A percentile compares a stretch with the other conserved stretches of the same genome.
Conservation (phyloP, 1,139 yeast species). For the Candida anutae region DNA sequence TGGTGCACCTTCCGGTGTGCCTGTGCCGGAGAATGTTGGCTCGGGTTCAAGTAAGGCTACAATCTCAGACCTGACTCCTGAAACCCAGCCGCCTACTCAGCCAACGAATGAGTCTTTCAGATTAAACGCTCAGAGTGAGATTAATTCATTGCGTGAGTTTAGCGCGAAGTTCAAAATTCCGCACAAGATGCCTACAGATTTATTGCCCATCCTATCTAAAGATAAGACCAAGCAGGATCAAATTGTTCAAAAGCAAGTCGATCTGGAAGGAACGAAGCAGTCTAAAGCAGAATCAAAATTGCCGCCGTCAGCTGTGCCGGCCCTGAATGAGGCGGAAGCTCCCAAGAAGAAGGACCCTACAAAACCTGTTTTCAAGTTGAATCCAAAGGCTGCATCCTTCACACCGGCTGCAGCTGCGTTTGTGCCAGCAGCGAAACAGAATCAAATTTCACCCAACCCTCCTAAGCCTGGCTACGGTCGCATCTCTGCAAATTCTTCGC, state of each 20-base stretch:
- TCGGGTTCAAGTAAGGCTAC: too few relatives aligned
- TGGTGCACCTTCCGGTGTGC: conserved; percentile 1
- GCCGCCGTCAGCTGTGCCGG: conserved; percentile 5
- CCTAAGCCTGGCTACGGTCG: conserved; percentile 19
- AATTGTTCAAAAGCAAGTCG: conserved; percentile 33
- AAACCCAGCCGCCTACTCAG: conserved; percentile 19
- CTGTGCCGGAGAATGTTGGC: too few relatives aligned
- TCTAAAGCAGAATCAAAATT: conserved; percentile 8
- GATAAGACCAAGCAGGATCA: conserved; percentile 61
- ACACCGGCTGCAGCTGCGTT: conserved; percentile 40
- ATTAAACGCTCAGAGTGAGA: conserved; percentile 54
- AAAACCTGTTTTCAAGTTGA: conserved; percentile 59
- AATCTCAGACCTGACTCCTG: conserved; percentile 27
- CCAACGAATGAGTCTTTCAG: conserved; percentile 33
- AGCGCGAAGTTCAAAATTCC: conserved; percentile 79
- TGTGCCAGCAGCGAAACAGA: conserved; percentile 22
- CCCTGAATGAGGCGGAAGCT: conserved; percentile 3
- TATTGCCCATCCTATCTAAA: conserved; percentile 67
- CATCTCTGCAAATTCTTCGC: conserved; percentile 27
- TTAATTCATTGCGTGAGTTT: conserved; percentile 75
- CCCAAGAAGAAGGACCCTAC: conserved; percentile 46
- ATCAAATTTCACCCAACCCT: conserved; percentile 24
- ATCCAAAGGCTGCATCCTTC: conserved; percentile 65
- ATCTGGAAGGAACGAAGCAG: conserved; percentile 12
- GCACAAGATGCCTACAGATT: conserved; percentile 64